A percentile compares a stretch with the other conserved stretches of the same genome.
Evolutionary conservation across 768 basidiomycete species (phyloP).

Genomic region (Tylopilus intermedius): DNA sequence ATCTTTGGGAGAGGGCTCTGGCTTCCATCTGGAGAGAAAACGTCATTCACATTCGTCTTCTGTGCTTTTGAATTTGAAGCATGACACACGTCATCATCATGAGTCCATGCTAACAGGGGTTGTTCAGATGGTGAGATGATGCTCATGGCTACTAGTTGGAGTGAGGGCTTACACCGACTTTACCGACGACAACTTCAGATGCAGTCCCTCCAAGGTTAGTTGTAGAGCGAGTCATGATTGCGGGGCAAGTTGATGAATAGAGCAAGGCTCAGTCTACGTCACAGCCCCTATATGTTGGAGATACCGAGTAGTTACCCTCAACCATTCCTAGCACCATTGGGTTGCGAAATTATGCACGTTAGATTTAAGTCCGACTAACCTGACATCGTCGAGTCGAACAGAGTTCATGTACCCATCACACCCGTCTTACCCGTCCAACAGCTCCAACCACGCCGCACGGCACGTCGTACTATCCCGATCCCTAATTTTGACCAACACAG

Average conservation of each 20-base stretch:
- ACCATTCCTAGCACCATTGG: no score
- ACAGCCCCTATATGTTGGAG: no score
- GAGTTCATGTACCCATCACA: not conserved
- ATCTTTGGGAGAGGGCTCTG: no score
- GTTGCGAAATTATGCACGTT: not conserved
- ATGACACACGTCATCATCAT: no score
- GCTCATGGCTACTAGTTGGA: not conserved
- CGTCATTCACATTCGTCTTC: no score
- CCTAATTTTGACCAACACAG: conserved; percentile 58
- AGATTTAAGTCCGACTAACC: not conserved
- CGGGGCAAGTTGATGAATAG: no score
- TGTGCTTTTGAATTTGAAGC: no score
- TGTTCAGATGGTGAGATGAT: not conserved
- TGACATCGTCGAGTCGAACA: not conserved
- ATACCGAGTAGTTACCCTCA: no score
- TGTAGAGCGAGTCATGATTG: conserved; percentile 29
- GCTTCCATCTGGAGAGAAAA: no score
- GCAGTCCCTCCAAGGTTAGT: conserved; percentile 38
- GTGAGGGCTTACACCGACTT: conserved; percentile 23
- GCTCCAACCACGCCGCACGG: conserved; percentile 45
- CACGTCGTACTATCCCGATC: conserved; percentile 53
- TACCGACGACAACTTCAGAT: conserved; percentile 32
- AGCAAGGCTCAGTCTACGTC: no score
- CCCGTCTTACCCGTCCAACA: conserved; percentile 25
- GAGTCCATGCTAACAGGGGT: no score